These are phyloP conservation scores for Ceratocystis cacaofunesta DNA, from an alignment of 2,329 filamentous ascomycete species.

Conservation along the genomic window DNA sequence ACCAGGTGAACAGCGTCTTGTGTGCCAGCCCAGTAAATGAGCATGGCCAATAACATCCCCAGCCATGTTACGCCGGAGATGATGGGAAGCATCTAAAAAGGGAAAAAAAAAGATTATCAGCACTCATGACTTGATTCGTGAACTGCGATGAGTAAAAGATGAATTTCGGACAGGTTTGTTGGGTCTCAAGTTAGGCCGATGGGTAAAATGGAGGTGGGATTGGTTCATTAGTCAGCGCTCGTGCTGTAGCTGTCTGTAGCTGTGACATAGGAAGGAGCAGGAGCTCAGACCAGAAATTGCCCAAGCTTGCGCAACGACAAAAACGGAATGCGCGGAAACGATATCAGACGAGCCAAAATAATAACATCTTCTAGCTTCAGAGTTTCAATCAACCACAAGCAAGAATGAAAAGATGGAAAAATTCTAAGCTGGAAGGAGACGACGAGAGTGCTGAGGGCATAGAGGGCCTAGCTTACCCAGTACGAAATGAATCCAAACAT, in stretches of 20 bases:
- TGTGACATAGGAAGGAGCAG: neutral
- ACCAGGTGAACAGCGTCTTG: conserved; percentile 39
- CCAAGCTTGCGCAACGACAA: neutral
- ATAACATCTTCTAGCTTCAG: neutral
- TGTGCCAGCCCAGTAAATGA: conserved; percentile 53
- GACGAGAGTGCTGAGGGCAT: neutral
- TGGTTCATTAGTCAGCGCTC: neutral
- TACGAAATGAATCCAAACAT: conserved; percentile 16
- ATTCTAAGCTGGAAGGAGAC: neutral
- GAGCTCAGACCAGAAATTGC: neutral
- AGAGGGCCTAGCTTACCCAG: conserved; percentile 10
- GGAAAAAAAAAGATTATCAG: neutral
- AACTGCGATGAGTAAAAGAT: neutral
- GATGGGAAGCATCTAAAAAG: conserved; percentile 47
- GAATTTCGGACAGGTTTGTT: no score
- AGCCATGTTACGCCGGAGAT: conserved; percentile 52
- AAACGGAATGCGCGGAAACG: neutral
- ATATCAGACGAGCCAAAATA: neutral
- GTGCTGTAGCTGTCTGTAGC: neutral
- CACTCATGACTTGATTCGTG: neutral
- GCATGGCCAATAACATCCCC: conserved; percentile 51
- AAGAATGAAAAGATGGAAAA: neutral
- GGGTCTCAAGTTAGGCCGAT: neutral
- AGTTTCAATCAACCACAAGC: neutral
- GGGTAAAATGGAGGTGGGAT: neutral